Evolutionary conservation across 805 yeast species (phyloP).

Genomic region (Spencermartinsiella europaea): DNA sequence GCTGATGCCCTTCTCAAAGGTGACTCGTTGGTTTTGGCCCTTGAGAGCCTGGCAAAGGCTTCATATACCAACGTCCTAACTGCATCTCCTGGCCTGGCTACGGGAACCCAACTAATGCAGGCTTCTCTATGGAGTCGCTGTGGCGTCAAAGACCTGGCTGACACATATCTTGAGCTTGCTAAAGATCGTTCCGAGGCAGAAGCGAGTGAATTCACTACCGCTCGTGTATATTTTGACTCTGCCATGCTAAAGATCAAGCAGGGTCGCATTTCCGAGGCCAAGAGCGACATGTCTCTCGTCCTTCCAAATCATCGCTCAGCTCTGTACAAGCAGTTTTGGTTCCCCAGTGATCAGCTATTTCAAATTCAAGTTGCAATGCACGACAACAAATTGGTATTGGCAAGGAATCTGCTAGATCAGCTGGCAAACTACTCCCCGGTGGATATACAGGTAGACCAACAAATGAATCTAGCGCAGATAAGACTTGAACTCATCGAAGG

Average conservation of each 20-base stretch:
- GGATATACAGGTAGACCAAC: constrained; percentile 7
- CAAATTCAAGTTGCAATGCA: constrained; percentile 10
- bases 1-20: constrained; percentile 13
- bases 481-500: constrained; percentile 20
- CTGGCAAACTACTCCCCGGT: background rate
- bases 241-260: background rate
- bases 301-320: constrained; percentile 7
- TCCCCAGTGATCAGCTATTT: constrained; percentile 12
- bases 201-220: background rate
- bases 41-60: constrained; percentile 29
- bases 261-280: background rate
- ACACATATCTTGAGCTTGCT: constrained; percentile 10
- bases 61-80: constrained; percentile 14
- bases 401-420: constrained; percentile 9
- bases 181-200: background rate
- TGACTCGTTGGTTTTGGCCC: constrained; percentile 34
- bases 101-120: constrained; percentile 5
- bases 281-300: background rate
- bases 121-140: constrained; percentile 20
- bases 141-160: constrained; percentile 15
- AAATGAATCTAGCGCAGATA: constrained; percentile 21
- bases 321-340: constrained; percentile 16
- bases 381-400: constrained; percentile 7
- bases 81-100: constrained; percentile 7
- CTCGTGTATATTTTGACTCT: background rate